Evolutionary conservation across 257 asterid species (phyloP), one percentile per base, ranked within the genome.

Genomic region (Gardenia jasminoides): DNA sequence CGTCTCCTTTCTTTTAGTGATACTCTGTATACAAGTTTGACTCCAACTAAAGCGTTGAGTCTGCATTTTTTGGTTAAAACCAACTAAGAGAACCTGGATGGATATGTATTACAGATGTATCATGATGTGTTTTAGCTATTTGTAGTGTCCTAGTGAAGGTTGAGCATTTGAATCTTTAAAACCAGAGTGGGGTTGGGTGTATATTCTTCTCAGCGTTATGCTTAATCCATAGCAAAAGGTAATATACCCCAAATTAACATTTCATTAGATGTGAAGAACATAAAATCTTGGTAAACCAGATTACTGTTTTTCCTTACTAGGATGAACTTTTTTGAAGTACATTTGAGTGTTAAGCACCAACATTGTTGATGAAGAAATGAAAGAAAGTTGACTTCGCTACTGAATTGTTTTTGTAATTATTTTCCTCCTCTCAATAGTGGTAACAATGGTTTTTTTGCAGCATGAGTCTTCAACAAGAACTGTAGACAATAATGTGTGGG

Each of bases 401-500:
- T 69, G 78, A 66, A 52, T 12, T 44, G 24, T 59, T 76, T 10
- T 26, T 24, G 19, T 64, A 22, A 44, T 70, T 48, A 52, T 48
- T 43, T 19, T 61, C 20, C 2, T 22, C 61, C 17, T 54, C 16
- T 54, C 24, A 17, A 5, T 54, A 54, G 19, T 36, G 39, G 17
- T 84, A 71, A 83, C 74, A 13, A 31, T 82, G 20, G 70, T 76
- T 62, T 58, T 26, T 80, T 52, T 66, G 70, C 94, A 95, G 99
- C 99, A 95, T 77, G 99, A 96, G 86, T 78, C 90, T 71, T 86
- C 97, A 59, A 92, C 97, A 36, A 93, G 99, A 87, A 83, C 87
- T 15, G 90, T 96, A 3, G 98, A 96, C 17, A 89, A 96, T 75
- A 91, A 93, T 75, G 98, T 96, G 52, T 95, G 97, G 98, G 90